Evolutionary conservation across 805 yeast genomes (phyloP), one percentile per base, ranked within the genome.

Genomic region (Candida yuanshanica): DNA sequence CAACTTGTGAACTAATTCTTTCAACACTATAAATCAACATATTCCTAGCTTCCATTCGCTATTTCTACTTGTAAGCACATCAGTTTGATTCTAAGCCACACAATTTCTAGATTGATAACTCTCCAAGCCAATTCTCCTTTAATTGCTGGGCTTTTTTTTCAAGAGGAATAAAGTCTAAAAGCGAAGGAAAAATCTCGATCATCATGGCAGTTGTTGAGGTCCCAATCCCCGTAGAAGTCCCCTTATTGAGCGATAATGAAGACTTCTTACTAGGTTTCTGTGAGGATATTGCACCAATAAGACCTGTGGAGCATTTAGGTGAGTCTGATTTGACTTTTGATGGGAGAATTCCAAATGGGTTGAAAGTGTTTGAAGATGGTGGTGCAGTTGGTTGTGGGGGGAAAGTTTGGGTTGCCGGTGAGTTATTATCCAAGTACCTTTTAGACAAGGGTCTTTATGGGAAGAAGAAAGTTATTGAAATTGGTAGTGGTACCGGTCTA

Each of bases 361-460:
- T 74, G 23, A 53, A 63, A 46, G 66, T 77, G 21, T 63, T 60
- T 43, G 78, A 73, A 46, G 81, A 77, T 49, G 81, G 81, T 31
- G 82, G 82, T 7, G 74, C 68, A 1, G 54, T 68, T 5, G 83
- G 83, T 2, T 77, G 82, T 55, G 83, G 83, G n/a, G 83, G 83
- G 4, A 71, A 74, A 43, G 63, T 77, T 5, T 77, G 83, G 83
- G 66, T 77, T 2, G 80, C 82, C 9, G 83, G 82, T 14, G 77
- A 75, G 41, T 59, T 75, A 35, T 58, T 77, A 16, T 66, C 79
- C 12, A 60, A 70, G 31, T 77, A 74, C 44, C 45, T 74, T 8
- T 38, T 66, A 2, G 64, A 61, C 33, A 45, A 44, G 16, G 48
- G 48, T 5, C 27, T 48, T 1, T 20, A 38, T 5, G 47, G 46